A percentile compares a stretch with the other conserved stretches of the same genome.
Evolutionary conservation across 2,329 filamentous ascomycete genomes (phyloP).

Genomic region (Cryphonectria naterciae): DNA sequence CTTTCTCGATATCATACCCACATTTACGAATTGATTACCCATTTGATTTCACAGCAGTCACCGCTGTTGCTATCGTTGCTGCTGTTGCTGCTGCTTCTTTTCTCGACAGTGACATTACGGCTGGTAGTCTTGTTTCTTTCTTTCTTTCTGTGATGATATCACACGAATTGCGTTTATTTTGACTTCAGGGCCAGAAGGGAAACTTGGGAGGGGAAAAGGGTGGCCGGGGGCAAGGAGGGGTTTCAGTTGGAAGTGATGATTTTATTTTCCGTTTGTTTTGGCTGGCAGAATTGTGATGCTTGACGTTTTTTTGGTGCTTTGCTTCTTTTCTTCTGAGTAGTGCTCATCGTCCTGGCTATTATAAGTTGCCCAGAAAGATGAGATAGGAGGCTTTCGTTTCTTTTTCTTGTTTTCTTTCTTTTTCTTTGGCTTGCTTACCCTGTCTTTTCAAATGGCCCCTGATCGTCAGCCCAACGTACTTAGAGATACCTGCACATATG

Average conservation of each 20-base stretch:
- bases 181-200: neutral
- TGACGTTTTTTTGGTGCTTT: slow-evolving; percentile 10
- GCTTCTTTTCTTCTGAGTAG: slow-evolving; percentile 18
- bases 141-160: neutral
- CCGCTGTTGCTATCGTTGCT: slow-evolving; percentile 13
- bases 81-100: neutral
- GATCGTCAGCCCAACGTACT: slow-evolving; percentile 20
- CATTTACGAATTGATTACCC: slow-evolving; percentile 27
- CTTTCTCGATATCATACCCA: slow-evolving; percentile 22
- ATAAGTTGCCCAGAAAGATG: slow-evolving; percentile 13
- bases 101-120: slow-evolving; percentile 10
- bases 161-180: slow-evolving; percentile 2
- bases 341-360: slow-evolving; percentile 6
- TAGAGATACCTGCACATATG: slow-evolving; percentile 29
- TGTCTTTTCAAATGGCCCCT: slow-evolving; percentile 14
- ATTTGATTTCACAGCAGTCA: slow-evolving; percentile 24
- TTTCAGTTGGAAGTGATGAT: slow-evolving; percentile 13
- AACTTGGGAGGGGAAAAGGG: neutral
- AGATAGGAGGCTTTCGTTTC: neutral
- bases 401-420: neutral
- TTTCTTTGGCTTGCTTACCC: neutral
- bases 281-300: neutral
- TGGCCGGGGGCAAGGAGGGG: neutral
- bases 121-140: neutral
- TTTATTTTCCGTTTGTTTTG: slow-evolving; percentile 3